Evolutionary conservation across 2,329 filamentous ascomycete species (phyloP).

Genomic region (Nigrospora sphaerica): DNA sequence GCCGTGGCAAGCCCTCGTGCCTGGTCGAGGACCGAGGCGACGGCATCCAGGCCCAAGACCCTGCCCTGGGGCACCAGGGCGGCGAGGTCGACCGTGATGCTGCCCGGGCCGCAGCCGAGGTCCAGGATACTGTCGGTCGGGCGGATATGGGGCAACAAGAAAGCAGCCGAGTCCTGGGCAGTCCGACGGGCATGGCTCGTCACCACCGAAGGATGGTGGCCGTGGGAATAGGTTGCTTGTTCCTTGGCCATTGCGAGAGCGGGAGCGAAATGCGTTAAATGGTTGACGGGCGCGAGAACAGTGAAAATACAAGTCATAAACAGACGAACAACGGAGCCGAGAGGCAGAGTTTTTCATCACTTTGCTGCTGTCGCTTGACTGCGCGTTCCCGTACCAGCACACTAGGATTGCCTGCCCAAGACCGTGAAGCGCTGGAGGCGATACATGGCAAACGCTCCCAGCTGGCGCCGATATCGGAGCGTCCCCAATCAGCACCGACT

Average conservation of each 20-base stretch:
- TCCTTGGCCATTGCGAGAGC: not conserved
- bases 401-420: no score
- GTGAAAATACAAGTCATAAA: no score
- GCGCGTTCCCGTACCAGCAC: no score
- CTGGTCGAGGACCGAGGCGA: constrained; percentile 5
- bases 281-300: no score
- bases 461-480: no score
- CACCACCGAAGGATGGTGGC: constrained; percentile 13
- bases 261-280: no score
- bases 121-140: constrained; percentile 30
- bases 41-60: constrained; percentile 25
- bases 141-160: constrained; percentile 26
- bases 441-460: no score
- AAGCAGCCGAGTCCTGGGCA: constrained; percentile 12
- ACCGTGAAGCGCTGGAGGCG: no score
- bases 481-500: no score
- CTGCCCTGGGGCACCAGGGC: constrained; percentile 26
- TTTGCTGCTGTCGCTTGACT: no score
- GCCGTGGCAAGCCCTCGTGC: constrained; percentile 6
- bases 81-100: constrained; percentile 32
- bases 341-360: no score
- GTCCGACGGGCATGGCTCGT: constrained; percentile 12
- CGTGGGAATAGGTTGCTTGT: constrained; percentile 4
- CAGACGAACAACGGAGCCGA: no score
- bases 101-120: constrained; percentile 34